Percentiles rank a stretch among this genome's conserved stretches.
phyloP scores from a whole-genome alignment of 306 rosid species.

The Rosa persica region DNA sequence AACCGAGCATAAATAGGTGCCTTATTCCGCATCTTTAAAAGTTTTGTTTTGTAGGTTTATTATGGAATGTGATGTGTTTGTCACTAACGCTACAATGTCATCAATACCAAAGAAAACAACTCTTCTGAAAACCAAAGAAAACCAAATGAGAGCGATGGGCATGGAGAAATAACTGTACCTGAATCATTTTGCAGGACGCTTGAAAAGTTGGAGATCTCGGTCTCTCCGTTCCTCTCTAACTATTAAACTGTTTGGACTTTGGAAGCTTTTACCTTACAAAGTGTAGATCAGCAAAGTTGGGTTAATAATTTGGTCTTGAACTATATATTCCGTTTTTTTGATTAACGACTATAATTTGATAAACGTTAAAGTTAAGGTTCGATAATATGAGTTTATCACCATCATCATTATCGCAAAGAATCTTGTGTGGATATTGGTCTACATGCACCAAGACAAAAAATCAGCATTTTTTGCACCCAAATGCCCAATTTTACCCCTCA shows the following conservation, averaged over 20 bases:
- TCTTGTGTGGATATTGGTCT: too few species aligned
- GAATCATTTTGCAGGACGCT: not conserved
- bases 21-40: not conserved
- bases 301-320: not conserved
- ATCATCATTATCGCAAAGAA: not conserved
- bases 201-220: not conserved
- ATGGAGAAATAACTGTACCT: too few species aligned
- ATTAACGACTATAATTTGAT: not conserved
- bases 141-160: not conserved
- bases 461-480: too few species aligned
- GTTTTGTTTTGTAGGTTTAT: not conserved
- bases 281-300: not conserved
- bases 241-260: too few species aligned
- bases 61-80: constrained; percentile 5
- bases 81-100: not conserved
- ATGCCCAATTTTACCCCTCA: too few species aligned
- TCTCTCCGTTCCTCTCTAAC: too few species aligned
- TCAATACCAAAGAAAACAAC: not conserved
- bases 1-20: not conserved
- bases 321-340: not conserved
- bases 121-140: not conserved
- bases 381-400: not conserved
- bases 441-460: too few species aligned
- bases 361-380: not conserved
- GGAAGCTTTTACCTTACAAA: not conserved